A percentile compares a stretch with the other conserved stretches of the same genome.
Evolutionary conservation across 78 protist species (phyloP).

Genomic region (Pigoraptor vietnamica): DNA sequence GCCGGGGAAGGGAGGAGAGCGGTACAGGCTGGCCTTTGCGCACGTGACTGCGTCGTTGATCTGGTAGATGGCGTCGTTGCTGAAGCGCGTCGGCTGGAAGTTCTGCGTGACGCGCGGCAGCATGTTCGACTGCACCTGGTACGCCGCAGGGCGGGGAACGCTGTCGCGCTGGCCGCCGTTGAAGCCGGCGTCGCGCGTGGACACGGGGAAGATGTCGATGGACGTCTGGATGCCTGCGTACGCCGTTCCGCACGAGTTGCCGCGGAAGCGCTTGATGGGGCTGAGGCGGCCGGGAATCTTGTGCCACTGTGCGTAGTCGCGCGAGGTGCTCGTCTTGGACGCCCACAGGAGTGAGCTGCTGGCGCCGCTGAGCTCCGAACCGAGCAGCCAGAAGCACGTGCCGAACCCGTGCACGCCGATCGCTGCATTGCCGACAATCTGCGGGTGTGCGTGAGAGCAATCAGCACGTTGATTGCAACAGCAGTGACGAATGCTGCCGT

Average conservation of each 20-base stretch:
- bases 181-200: neutral
- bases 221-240: neutral
- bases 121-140: neutral
- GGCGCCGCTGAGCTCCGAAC: neutral
- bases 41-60: neutral
- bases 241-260: neutral
- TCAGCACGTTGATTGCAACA: no score
- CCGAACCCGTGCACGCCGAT: neutral
- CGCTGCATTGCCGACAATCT: neutral
- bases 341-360: neutral
- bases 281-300: neutral
- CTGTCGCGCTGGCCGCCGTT: neutral
- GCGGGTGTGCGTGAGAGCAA: no score
- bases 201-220: neutral
- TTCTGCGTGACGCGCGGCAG: neutral
- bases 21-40: neutral
- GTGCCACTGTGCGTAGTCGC: neutral
- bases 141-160: neutral
- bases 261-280: conserved; percentile 7
- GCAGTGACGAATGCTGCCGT: no score
- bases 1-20: neutral
- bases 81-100: neutral
- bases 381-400: neutral
- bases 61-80: neutral
- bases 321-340: neutral